These are phyloP conservation scores for Jimgerdemannia lactiflua DNA, from an alignment of 192 early-diverging fungal species.

Conservation along the genomic window DNA sequence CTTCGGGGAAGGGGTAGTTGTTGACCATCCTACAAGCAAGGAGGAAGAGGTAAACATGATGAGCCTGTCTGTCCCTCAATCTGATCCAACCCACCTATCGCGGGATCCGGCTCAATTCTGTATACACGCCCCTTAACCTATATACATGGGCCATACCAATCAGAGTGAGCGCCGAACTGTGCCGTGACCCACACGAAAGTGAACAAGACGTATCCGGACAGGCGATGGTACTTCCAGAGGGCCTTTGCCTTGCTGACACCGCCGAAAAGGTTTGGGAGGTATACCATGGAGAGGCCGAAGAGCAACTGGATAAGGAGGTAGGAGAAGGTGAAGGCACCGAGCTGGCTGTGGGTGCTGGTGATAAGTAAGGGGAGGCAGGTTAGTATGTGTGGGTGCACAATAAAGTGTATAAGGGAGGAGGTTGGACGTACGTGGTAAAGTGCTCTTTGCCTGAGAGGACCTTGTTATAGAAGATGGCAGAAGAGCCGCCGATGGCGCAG, in stretches of 20 bases:
- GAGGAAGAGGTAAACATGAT: neutral
- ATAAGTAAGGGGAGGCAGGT: neutral
- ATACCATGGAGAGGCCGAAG: slow-evolving; percentile 25
- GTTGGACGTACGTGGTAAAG: slow-evolving; percentile 18
- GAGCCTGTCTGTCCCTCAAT: neutral
- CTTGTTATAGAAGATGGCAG: slow-evolving; percentile 25
- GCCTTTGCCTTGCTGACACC: slow-evolving; percentile 20
- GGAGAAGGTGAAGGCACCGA: slow-evolving; percentile 25
- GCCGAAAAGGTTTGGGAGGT: slow-evolving; percentile 24
- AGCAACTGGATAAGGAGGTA: slow-evolving; percentile 26
- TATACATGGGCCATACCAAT: slow-evolving; percentile 4
- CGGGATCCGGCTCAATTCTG: neutral
- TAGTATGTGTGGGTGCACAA: neutral
- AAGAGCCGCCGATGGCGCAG: slow-evolving; percentile 17
- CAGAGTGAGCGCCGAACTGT: slow-evolving; percentile 28
- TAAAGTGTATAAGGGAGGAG: neutral
- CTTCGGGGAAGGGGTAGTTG: neutral
- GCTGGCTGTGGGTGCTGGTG: slow-evolving; percentile 24
- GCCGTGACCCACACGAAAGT: slow-evolving; percentile 29
- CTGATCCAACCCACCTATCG: neutral
- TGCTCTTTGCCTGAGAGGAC: slow-evolving; percentile 14
- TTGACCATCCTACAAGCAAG: neutral
- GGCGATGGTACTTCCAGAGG: slow-evolving; percentile 37
- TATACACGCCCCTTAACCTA: too few relatives aligned
- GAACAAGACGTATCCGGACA: slow-evolving; percentile 31